Base-by-base conservation (phyloP, 176 grass and related monocot species). In the Hsuehochloa calcarea region DNA sequence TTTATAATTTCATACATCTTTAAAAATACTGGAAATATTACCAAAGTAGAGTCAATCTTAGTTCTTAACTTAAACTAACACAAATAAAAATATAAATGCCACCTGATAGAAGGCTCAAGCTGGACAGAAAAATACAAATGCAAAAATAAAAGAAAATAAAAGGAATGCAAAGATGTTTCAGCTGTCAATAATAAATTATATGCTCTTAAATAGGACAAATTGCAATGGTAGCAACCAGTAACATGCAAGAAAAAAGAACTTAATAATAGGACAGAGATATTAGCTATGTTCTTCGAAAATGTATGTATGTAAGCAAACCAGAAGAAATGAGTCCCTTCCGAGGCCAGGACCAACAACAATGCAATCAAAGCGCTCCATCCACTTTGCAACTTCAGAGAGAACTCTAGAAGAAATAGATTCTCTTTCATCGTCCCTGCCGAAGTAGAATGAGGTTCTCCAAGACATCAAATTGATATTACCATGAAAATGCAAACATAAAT, bases 351-450 rank as follows among this genome's bases (percentile, higher is more conserved):
- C 96, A 80, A 98, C 87, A 80, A 98, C 91, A 68, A 98, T 87
- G 83, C 96, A 98, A 83, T 98, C 96, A 85, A 98, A 98, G 35
- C 87, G 90, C 77, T 92, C 89, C 82, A 98, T 90, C 96, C 96
- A 98, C 78, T 92, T 98, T 52, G 56, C 61, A 86, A 98, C 85
- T 90, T 98, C 96, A 60, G 72, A 59, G 52, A 98, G 93, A 89
- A 98, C 90, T 47, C 85, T 92, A 67, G 80, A 83, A 78, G 82
- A 92, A 75, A 95, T 77, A 41, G 62, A 89, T 69, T 70, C 89
- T 78, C 68, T 87, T 76, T 98, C 93, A 61, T 90, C 93, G 49
- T 92, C 85, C 71, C 96, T 98, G 70, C 12, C 61, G 82, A 79
- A 54, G n/a, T 60, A 27, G 19, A 37, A 71, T 45, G 38, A 68